Conservation (phyloP, 2,329 filamentous ascomycete species). For the Zasmidium citrigriseum region DNA sequence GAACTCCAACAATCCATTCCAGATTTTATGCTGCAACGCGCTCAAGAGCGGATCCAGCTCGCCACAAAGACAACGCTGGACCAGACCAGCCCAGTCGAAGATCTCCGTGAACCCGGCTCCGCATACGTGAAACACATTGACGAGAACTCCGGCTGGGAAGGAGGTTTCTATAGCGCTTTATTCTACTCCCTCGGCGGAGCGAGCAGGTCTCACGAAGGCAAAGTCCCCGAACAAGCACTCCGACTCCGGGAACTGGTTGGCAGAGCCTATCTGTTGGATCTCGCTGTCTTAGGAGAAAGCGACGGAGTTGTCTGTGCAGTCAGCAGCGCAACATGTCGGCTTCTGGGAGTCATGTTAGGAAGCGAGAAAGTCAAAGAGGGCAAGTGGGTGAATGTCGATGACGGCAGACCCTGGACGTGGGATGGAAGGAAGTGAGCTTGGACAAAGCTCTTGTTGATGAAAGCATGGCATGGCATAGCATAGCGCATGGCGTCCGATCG, state of each 20-base stretch:
- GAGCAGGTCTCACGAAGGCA: constrained; percentile 8
- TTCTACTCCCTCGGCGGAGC: constrained; percentile 72
- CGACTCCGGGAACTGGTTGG: constrained; percentile 72
- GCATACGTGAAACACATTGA: constrained; percentile 69
- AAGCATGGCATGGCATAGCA: constrained; percentile 6
- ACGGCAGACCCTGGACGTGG: constrained; percentile 46
- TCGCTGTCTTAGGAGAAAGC: constrained; percentile 69
- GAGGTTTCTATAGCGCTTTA: constrained; percentile 78
- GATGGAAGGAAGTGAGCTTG: constrained; percentile 24
- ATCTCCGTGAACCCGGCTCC: constrained; percentile 42
- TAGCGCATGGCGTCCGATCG: constrained; percentile 15
- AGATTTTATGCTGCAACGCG: constrained; percentile 47
- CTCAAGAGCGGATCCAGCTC: constrained; percentile 75
- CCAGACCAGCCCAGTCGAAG: constrained; percentile 31
- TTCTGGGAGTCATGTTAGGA: constrained; percentile 84
- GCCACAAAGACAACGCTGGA: constrained; percentile 63
- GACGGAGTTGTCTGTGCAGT: constrained; percentile 77
- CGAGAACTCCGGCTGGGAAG: constrained; percentile 81
- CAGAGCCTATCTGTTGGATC: constrained; percentile 78
- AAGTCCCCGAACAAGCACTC: constrained; percentile 52
- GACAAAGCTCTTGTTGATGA: neutral
- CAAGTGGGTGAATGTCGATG: constrained; percentile 79
- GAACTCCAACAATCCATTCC: constrained; percentile 57
- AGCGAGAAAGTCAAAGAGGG: constrained; percentile 67
- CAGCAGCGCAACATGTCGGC: constrained; percentile 65